A percentile compares a stretch with the other conserved stretches of the same genome.
phyloP scores from a whole-genome alignment of 192 early-diverging fungal species.

The Podila epigama region DNA sequence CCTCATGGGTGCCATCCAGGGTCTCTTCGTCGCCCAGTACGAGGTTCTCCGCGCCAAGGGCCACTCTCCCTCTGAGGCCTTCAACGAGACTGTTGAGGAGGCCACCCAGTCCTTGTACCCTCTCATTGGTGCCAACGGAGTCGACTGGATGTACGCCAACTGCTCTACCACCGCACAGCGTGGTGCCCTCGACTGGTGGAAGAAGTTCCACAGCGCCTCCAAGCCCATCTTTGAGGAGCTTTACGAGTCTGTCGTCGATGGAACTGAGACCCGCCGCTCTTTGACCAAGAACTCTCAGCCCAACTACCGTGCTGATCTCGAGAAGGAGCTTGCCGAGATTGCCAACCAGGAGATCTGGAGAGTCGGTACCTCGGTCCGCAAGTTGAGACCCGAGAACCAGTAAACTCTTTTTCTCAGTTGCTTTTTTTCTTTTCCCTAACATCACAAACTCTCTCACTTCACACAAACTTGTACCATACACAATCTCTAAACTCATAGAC shows the following conservation, averaged over 20 bases:
- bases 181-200: constrained; percentile 97
- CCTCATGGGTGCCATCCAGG: constrained; percentile 99
- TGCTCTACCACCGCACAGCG: constrained; percentile 97
- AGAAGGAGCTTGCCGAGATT: constrained; percentile 91
- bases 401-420: constrained; percentile 9
- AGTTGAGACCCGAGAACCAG: constrained; percentile 85
- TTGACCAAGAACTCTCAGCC: constrained; percentile 88
- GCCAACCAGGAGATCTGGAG: constrained; percentile 88
- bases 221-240: constrained; percentile 95
- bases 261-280: constrained; percentile 85
- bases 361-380: constrained; percentile 85
- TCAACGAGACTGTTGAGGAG: constrained; percentile 99
- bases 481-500: background rate
- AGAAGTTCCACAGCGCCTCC: constrained; percentile 90
- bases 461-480: constrained; percentile 2
- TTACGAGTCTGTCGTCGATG: constrained; percentile 88
- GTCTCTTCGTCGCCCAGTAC: constrained; percentile 96
- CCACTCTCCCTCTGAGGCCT: constrained; percentile 98
- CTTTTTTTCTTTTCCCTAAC: background rate
- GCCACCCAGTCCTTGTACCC: constrained; percentile 99
- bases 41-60: constrained; percentile 94
- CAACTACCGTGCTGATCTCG: constrained; percentile 94
- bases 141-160: constrained; percentile 97
- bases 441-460: no score
- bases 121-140: constrained; percentile 94